Conservation (phyloP, 176 grass and related monocot genomes). For the Urochloa ruziziensis region DNA sequence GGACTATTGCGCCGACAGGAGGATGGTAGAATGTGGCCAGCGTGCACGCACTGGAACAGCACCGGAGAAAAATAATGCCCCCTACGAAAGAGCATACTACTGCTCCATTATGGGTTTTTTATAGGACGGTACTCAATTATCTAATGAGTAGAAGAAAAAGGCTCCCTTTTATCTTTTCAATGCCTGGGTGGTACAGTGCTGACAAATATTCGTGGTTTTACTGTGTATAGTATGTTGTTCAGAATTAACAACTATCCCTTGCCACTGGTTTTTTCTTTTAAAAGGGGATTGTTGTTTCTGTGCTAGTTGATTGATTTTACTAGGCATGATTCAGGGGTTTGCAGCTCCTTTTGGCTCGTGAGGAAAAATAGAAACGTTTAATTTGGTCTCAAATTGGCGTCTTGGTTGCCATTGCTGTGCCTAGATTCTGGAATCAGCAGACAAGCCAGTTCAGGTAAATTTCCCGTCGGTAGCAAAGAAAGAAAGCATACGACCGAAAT, state of each 20-base stretch:
- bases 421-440: background rate
- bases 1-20: background rate
- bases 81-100: background rate
- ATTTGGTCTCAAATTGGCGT: background rate
- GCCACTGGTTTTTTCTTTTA: background rate
- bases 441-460: background rate
- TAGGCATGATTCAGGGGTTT: background rate
- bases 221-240: background rate
- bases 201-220: background rate
- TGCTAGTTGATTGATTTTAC: background rate
- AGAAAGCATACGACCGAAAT: background rate
- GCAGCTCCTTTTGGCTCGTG: background rate
- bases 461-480: background rate
- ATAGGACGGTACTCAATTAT: slow-evolving; percentile 8
- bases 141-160: slow-evolving; percentile 13
- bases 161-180: background rate
- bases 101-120: background rate
- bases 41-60: slow-evolving; percentile 17
- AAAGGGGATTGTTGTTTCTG: no score
- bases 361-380: background rate
- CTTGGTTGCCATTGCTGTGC: background rate
- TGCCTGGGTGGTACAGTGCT: background rate
- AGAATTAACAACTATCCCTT: background rate
- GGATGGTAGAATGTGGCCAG: background rate
- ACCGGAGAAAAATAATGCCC: background rate